Conservation (phyloP, 768 basidiomycete genomes). For the Suillus americanus region DNA sequence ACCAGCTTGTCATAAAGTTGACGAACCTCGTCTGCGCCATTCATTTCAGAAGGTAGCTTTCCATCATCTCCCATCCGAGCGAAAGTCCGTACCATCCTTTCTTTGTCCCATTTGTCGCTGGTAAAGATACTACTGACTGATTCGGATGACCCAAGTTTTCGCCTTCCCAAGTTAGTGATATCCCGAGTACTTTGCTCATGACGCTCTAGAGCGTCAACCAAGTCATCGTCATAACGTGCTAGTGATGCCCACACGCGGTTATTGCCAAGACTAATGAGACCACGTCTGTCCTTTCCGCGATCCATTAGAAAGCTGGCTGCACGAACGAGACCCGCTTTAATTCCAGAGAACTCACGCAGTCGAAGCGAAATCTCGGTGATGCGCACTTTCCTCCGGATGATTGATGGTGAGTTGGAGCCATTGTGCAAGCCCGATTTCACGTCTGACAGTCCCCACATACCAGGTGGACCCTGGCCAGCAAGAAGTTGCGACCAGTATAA, state of each 20-base stretch:
- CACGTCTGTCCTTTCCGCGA: slow-evolving; percentile 39
- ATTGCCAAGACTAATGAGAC: slow-evolving; percentile 25
- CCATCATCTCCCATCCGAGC: slow-evolving; percentile 53
- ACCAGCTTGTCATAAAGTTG: neutral
- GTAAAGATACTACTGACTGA: slow-evolving; percentile 43
- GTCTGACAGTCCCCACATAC: slow-evolving; percentile 40
- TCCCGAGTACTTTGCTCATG: slow-evolving; percentile 60
- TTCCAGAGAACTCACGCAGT: slow-evolving; percentile 53
- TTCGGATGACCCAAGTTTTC: slow-evolving; percentile 27
- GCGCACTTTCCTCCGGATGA: slow-evolving; percentile 44
- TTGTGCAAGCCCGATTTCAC: slow-evolving; percentile 14
- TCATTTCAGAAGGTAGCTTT: slow-evolving; percentile 31
- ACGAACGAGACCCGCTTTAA: slow-evolving; percentile 52
- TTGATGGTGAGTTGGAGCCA: neutral
- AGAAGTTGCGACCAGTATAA: slow-evolving; percentile 76
- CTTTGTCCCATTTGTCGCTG: slow-evolving; percentile 63
- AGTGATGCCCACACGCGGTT: slow-evolving; percentile 69
- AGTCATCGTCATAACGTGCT: slow-evolving; percentile 75
- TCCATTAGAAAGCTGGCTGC: slow-evolving; percentile 58
- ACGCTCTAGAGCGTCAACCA: slow-evolving; percentile 60
- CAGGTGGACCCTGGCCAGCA: slow-evolving; percentile 50
- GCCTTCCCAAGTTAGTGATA: slow-evolving; percentile 35
- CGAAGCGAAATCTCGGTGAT: slow-evolving; percentile 58
- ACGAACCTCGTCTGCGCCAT: slow-evolving; percentile 36
- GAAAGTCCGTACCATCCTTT: slow-evolving; percentile 80